Evolutionary conservation across 2,329 filamentous ascomycete species (phyloP).

Genomic region (Aspergillus costaricaensis): DNA sequence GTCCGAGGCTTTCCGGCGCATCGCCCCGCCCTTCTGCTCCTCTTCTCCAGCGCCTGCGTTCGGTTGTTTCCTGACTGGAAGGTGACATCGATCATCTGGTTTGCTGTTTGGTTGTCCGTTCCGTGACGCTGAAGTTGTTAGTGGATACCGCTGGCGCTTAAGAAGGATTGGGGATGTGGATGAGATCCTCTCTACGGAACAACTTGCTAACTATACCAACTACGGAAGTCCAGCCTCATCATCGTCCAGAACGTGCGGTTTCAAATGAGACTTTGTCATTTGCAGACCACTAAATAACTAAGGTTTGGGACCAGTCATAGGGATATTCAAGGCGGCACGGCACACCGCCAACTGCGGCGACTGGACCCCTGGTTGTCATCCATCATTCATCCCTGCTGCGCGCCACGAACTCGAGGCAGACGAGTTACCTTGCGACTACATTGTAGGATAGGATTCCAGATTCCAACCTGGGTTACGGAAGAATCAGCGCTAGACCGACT

Average conservation of each 20-base stretch:
- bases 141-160: too few species aligned
- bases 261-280: not conserved
- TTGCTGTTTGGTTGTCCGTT: too few species aligned
- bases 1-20: not conserved
- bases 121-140: too few species aligned
- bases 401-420: not conserved
- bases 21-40: not conserved
- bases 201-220: not conserved
- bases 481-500: not conserved
- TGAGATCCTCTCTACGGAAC: too few species aligned
- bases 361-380: not conserved
- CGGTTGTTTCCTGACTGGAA: too few species aligned
- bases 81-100: too few species aligned
- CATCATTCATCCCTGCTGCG: not conserved
- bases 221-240: not conserved
- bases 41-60: too few species aligned
- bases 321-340: not conserved
- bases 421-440: not conserved
- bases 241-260: not conserved
- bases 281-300: not conserved
- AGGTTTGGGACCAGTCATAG: not conserved
- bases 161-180: too few species aligned
- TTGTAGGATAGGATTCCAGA: not conserved
- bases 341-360: not conserved
- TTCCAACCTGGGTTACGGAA: not conserved